Evolutionary conservation across 768 basidiomycete genomes (phyloP).

Genomic region (Hypsizygus marmoreus): DNA sequence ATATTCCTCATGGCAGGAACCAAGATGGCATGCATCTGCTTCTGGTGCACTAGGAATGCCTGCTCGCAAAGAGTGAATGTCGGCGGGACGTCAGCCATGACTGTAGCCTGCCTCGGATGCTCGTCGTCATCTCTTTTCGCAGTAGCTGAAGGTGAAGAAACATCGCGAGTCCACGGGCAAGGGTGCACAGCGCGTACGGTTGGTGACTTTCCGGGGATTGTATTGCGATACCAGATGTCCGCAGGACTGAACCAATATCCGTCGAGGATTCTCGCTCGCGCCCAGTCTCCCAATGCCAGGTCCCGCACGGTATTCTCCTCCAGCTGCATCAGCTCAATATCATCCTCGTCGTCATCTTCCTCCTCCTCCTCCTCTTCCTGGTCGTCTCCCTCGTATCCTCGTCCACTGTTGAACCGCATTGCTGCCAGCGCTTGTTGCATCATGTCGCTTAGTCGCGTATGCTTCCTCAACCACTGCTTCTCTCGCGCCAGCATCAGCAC

Average conservation of each 20-base stretch:
- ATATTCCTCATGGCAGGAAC: slow-evolving; percentile 70
- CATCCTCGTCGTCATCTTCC: slow-evolving; percentile 48
- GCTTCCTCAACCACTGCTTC: slow-evolving; percentile 66
- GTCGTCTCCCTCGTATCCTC: slow-evolving; percentile 15
- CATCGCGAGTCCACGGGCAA: slow-evolving; percentile 60
- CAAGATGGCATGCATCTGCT: slow-evolving; percentile 61
- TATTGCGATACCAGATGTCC: slow-evolving; percentile 61
- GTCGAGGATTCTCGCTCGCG: slow-evolving; percentile 68
- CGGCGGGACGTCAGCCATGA: slow-evolving; percentile 57
- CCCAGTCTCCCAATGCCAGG: slow-evolving; percentile 73
- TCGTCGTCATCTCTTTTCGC: slow-evolving; percentile 29
- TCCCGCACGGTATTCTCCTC: slow-evolving; percentile 46
- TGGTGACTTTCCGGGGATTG: slow-evolving; percentile 37
- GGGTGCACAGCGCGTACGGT: slow-evolving; percentile 50
- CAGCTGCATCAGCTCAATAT: slow-evolving; percentile 41
- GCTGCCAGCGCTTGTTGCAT: slow-evolving; percentile 71
- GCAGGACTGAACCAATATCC: slow-evolving; percentile 78
- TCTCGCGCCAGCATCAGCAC: slow-evolving; percentile 65
- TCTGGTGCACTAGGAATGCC: slow-evolving; percentile 57
- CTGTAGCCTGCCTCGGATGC: slow-evolving; percentile 52
- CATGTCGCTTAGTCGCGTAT: slow-evolving; percentile 68
- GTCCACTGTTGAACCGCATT: slow-evolving; percentile 40
- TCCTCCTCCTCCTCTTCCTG: slow-evolving; percentile 32
- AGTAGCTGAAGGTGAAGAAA: slow-evolving; percentile 20
- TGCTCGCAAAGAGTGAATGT: slow-evolving; percentile 65